These are phyloP conservation scores for Cryphonectria nitschkei DNA, from an alignment of 2,329 filamentous ascomycete species.

Conservation along the genomic window DNA sequence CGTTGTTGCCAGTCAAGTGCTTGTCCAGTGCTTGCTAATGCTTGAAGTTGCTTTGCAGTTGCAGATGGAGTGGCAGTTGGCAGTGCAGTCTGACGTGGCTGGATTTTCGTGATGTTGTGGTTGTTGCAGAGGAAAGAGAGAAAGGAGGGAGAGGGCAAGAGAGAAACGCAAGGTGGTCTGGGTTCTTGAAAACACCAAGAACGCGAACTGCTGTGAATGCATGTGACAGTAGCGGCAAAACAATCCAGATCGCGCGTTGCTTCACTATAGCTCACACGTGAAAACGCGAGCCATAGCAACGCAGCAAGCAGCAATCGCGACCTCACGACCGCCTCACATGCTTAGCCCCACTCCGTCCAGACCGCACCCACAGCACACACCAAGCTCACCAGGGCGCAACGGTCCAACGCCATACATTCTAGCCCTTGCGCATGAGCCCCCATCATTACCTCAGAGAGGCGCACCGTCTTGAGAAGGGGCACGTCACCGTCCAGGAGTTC, in stretches of 20 bases:
- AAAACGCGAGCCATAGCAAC: neutral
- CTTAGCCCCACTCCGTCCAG: neutral
- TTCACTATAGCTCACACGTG: neutral
- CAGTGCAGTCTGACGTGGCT: neutral
- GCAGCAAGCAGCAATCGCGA: neutral
- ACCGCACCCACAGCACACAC: neutral
- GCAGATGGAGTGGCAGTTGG: neutral
- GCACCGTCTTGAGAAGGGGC: neutral
- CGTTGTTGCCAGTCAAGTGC: neutral
- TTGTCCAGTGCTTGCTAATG: neutral
- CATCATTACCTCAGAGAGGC: neutral
- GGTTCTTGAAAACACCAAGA: neutral
- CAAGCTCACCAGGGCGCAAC: neutral
- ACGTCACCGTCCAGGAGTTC: neutral
- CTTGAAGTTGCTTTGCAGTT: neutral
- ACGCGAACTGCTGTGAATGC: neutral
- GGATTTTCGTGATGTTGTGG: constrained; percentile 5
- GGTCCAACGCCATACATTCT: neutral
- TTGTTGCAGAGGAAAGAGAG: neutral
- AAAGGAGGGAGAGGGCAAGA: neutral
- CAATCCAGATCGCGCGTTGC: neutral
- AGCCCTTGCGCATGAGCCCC: neutral
- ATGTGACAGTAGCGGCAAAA: neutral
- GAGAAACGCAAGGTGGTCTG: neutral
- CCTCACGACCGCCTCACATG: neutral